Base-by-base conservation (phyloP, 306 rosid species). In the Dicorynia guianensis region DNA sequence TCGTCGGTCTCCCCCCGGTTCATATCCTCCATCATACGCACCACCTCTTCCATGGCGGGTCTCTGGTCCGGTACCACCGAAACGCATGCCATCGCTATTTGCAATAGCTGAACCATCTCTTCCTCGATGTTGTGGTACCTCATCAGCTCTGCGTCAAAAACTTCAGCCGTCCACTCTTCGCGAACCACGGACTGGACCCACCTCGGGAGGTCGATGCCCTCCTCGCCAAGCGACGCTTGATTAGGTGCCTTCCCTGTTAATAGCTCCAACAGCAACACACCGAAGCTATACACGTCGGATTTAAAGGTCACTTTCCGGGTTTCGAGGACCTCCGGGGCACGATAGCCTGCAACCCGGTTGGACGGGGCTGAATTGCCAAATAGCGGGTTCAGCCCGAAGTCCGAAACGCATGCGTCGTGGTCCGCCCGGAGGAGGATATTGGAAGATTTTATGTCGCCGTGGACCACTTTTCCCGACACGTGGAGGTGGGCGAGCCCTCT, bases 111-210 rank as follows among this genome's bases (percentile, higher is more conserved):
- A 43, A 96, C 99, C 99, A 96, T 96, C 86, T 96, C 99, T 8
- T 96, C 99, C 42, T 96, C 99, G 0, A 96, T 90, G 77, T 90
- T 93, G 11, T 93, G 93, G 65, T 83, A 89, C 88, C 98, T 90
- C 97, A 96, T 96, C 2, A 96, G 84, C 72, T 96, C 99, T 1
- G 93, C 89, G 11, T 96, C 99, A 36, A 96, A 96, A 8, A 96
- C 99, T 75, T 96, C 99, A 2, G 99, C 99, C 3, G 99, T 96
- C 99, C 99, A 96, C 52, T 96, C 99, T 64, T 96, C 98, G 0
- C 99, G 87, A 6, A 96, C 99, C 63, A 96, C 99, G 0, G 99
- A 96, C 66, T 93, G 99, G 53, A 96, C 99, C 99, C 99, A 96
- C 85, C 99, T 71, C 0, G 99, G 99, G 0, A 96, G 90, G 42